Base-by-base conservation (phyloP, 2,329 filamentous ascomycete genomes). In the Diaporthe vaccinii region DNA sequence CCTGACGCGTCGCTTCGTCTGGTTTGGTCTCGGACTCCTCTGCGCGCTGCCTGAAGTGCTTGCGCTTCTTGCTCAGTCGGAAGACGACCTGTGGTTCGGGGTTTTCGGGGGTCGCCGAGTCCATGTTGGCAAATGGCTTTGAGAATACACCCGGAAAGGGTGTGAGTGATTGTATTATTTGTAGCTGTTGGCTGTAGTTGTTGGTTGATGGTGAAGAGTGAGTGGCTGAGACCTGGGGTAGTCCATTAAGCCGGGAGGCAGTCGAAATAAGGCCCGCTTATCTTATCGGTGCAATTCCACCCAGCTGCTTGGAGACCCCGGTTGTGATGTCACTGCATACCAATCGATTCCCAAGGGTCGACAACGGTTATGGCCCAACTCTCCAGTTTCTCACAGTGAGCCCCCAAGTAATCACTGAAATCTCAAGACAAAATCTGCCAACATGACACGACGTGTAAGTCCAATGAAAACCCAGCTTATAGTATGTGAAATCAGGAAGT, bases 31-130 rank as follows among this genome's bases (percentile, higher is more conserved):
- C 49, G 31, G 31, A 53, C 61, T 80, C 79, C 58, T 81, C 78
- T 25, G 81, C 78, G 77, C 89, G 88, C 77, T 90, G 89, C 62
- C 91, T 87, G 77, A 91, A 90, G 7, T 85, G 84, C 80, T 92
- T 92, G 80, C 90, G 87, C 83, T 91, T 92, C 82, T 91, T 92
- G 76, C 85, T 85, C 53, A 84, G 80, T 4, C 90, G 89, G 78
- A 93, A 93, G 44, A 89, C 82, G 46, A 91, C 82, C 25, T 81
- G 81, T 17, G 84, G 82, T 61, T 80, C 76, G 2, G 78, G 57
- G 10, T 68, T 36, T 15, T 77, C 74, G 10, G 78, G 74, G 22
- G 39, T 39, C 34, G 77, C 72, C 28, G 78, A 53, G 22, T 80
- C 78, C 81, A 81, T 82, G 7, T 73, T 73, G 53, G 28, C 28